phyloP scores from a whole-genome alignment of 2,329 filamentous ascomycete species.

The Aureobasidium leucospermi region DNA sequence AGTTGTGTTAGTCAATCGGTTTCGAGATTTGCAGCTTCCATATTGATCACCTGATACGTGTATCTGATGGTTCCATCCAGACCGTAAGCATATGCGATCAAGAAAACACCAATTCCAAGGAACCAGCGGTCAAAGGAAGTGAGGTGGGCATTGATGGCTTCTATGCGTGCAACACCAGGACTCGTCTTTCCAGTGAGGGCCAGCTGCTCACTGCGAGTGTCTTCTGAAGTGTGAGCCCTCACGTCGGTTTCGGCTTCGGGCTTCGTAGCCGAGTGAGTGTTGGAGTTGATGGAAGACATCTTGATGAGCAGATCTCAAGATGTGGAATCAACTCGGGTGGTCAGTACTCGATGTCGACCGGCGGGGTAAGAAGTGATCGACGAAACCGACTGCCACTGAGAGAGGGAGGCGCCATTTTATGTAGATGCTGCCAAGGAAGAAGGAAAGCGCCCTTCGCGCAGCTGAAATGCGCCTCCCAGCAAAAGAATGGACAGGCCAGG shows the following conservation, averaged over 20 bases:
- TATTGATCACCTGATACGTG: conserved; percentile 38
- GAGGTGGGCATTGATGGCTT: conserved; percentile 48
- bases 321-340: background rate
- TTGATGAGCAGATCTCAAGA: background rate
- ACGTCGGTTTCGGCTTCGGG: background rate
- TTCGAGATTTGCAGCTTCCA: background rate
- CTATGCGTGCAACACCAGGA: conserved; percentile 53
- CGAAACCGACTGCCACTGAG: background rate
- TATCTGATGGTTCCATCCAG: conserved; percentile 52
- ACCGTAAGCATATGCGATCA: conserved; percentile 58
- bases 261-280: background rate
- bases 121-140: conserved; percentile 46
- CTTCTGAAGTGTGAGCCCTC: background rate
- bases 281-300: background rate
- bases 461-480: background rate
- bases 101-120: conserved; percentile 55
- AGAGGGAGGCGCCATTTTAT: conserved; percentile 4
- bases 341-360: background rate
- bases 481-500: conserved; percentile 7
- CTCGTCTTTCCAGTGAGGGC: conserved; percentile 29
- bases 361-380: background rate
- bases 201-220: conserved; percentile 4
- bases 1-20: background rate
- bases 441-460: background rate
- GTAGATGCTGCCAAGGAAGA: background rate